Evolutionary conservation across 805 yeast genomes (phyloP).

Genomic region (Ogataea paradorogensis): DNA sequence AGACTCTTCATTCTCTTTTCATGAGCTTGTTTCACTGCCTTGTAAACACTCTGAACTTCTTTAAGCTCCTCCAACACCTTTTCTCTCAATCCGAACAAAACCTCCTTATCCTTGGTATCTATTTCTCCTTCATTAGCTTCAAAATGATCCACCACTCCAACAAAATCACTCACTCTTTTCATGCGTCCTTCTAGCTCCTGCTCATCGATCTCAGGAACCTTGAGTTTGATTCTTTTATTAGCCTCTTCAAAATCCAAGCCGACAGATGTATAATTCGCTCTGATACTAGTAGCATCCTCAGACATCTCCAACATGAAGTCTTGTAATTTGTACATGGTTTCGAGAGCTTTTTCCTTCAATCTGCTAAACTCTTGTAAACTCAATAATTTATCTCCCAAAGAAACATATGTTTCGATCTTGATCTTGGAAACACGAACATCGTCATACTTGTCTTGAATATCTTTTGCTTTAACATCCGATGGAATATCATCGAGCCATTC

Average conservation of each 20-base stretch:
- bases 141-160: slow-evolving; percentile 30
- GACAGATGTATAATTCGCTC: slow-evolving; percentile 41
- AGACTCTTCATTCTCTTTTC: slow-evolving; percentile 28
- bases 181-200: slow-evolving; percentile 28
- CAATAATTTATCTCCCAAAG: slow-evolving; percentile 45
- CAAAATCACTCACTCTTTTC: slow-evolving; percentile 26
- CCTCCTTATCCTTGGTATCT: slow-evolving; percentile 19
- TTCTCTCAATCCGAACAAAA: slow-evolving; percentile 26
- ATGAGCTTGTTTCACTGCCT: slow-evolving; percentile 26
- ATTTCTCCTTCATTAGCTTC: slow-evolving; percentile 23
- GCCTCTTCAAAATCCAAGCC: slow-evolving; percentile 54
- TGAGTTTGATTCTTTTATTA: slow-evolving; percentile 41
- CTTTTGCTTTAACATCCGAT: slow-evolving; percentile 44
- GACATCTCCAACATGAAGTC: slow-evolving; percentile 43
- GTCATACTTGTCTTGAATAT: slow-evolving; percentile 36
- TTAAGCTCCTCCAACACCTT: slow-evolving; percentile 17
- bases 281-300: slow-evolving; percentile 41
- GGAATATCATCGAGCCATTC: slow-evolving; percentile 82
- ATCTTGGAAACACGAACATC: slow-evolving; percentile 28
- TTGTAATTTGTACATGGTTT: slow-evolving; percentile 42
- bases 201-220: slow-evolving; percentile 27
- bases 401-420: slow-evolving; percentile 38
- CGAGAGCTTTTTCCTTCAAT: slow-evolving; percentile 42
- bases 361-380: slow-evolving; percentile 43
- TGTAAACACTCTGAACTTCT: slow-evolving; percentile 16